Base-by-base conservation (phyloP, 2,329 filamentous ascomycete species). In the Orbilia quercus region DNA sequence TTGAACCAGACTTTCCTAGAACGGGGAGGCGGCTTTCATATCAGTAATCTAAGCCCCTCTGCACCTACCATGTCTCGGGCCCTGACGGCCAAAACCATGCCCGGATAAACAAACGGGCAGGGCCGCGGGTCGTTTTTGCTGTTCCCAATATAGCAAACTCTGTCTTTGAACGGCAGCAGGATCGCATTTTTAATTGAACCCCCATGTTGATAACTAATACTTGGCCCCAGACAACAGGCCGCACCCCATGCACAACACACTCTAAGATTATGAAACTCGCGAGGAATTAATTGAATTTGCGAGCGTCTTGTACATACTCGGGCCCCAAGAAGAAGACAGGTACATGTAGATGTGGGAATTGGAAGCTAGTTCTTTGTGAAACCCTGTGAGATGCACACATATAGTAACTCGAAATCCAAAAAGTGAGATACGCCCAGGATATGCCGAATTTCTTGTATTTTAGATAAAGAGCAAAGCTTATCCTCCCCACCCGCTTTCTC, bases 351-450 rank as follows among this genome's bases (percentile, higher is more conserved):
- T 4, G 47, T 47, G 42, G n/a, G 31, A 28, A 28, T 57, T 20
- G 28, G 9, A 31, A 34, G 23, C 20, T 57, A 11, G 36, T n/a
- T 14, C 31, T 48, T 55, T 44, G 48, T 63, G 38, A 22, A 40
- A 59, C 59, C 54, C 53, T 65, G 67, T 65, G 38, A 72, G 58
- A 59, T 54, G 51, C 53, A 47, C 20, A 51, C 38, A 7, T 42
- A 14, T 34, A 14, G 20, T 2, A 6, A 14, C 2, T 14, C 38
- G 40, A 36, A 53, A 11, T 6, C 36, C 34, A 60, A 38, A 51
- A 40, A 58, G 42, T 28, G 44, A 44, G 31, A 40, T 31, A 45
- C 28, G 28, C 34, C 23, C 23, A 12, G 36, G 6, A 58, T 14
- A 6, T 23, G 28, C 28, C 28, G 28, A 31, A 9, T 31, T 31